Evolutionary conservation across 169 alveolate species (phyloP), one percentile per base, ranked within the genome.

Genomic region (Eimeria sp.): DNA sequence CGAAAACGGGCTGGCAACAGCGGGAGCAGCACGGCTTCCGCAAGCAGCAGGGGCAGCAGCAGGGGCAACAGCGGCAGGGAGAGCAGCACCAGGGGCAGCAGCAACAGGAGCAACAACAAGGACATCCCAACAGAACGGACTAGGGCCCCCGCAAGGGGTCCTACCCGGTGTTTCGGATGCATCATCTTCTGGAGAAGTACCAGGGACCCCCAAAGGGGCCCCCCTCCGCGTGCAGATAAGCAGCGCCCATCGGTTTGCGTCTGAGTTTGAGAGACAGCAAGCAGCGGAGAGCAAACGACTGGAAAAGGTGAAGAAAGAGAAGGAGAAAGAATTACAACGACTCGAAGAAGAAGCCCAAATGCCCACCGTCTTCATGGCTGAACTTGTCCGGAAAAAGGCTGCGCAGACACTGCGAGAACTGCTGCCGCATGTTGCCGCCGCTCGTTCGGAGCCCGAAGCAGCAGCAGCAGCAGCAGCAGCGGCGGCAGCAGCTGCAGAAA

Each of bases 291-390:
- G 10, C 40, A n/a, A 47, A 70, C 34, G 96, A 27, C 49, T 34
- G 20, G 83, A 47, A 5, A 80, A 82, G 61, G 87, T 73, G 22
- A 72, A 49, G 92, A 34, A 43, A 30, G 76, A 92, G 73, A 76
- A 63, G 20, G 86, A 58, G 40, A 63, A 57, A 20, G 96, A 92
- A 76, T 10, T 75, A 30, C 75, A 78, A 4, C 49, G 73, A 57
- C 67, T 54, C 47, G 88, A 90, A 40, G 75, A 75, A 57, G 67
- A 58, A 30, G 86, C 78, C 25, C 89, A 90, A 47, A 63, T 54
- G 78, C 95, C 95, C 4, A 75, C 89, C 18, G 95, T 90, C 34
- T 90, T 54, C 67, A 90, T 90, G 95, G 95, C 95, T 3, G 86
- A 78, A 25, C 76, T 63, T 27, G 95, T 90, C 67, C 58, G 95